A percentile compares a stretch with the other conserved stretches of the same genome.
phyloP scores from a whole-genome alignment of 495 filamentous ascomycete genomes.

The Aspergillus carlsbadensis region DNA sequence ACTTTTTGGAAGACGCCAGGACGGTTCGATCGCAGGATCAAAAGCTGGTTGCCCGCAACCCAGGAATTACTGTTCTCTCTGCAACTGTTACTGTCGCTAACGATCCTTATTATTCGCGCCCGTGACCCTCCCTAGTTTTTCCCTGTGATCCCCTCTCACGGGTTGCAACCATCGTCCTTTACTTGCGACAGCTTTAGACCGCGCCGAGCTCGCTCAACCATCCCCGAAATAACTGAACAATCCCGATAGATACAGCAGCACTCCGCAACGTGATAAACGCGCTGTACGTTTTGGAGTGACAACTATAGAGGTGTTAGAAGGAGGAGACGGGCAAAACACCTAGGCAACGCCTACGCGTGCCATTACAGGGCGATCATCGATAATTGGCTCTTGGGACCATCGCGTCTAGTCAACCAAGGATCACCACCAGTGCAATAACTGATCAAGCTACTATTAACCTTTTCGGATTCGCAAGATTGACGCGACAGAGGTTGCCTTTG shows the following conservation, averaged over 20 bases:
- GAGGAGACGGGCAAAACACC: background rate
- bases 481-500: slow-evolving; percentile 1
- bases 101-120: slow-evolving; percentile 9
- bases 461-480: background rate
- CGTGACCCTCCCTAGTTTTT: slow-evolving; percentile 1
- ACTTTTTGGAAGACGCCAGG: slow-evolving; percentile 24
- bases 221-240: background rate
- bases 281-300: background rate
- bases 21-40: slow-evolving; percentile 29
- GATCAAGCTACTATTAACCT: background rate
- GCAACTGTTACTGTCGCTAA: slow-evolving; percentile 9
- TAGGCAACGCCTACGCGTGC: background rate
- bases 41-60: slow-evolving; percentile 20
- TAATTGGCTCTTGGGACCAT: background rate
- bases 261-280: background rate
- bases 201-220: slow-evolving; percentile 16
- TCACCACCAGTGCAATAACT: background rate
- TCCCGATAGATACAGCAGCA: background rate
- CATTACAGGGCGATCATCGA: background rate
- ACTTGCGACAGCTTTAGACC: slow-evolving; percentile 21
- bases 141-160: background rate
- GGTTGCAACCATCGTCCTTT: slow-evolving; percentile 16
- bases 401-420: background rate
- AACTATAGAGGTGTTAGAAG: background rate
- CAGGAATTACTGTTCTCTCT: slow-evolving; percentile 18